Conservation (phyloP, 2,329 filamentous ascomycete species). For the Hypoxylon sp. region DNA sequence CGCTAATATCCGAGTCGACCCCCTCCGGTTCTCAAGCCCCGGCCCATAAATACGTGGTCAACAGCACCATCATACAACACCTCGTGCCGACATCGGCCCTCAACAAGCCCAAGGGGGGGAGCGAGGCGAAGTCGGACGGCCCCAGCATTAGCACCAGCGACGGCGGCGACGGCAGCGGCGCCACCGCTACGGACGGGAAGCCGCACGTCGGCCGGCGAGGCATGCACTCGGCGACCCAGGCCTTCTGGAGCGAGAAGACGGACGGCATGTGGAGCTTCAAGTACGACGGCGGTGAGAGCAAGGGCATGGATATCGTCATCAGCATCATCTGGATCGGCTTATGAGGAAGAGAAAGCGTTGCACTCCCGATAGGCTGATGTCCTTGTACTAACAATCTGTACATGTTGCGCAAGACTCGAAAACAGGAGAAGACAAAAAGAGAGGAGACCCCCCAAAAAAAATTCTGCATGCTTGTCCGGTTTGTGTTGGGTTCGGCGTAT, state of each 20-base stretch:
- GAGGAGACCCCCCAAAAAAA: conserved; percentile 2
- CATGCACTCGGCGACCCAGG: conserved; percentile 86
- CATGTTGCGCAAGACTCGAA: conserved; percentile 15
- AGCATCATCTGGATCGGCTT: conserved; percentile 82
- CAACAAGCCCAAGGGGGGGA: conserved; percentile 64
- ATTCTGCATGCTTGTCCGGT: conserved; percentile 6
- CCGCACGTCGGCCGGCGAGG: conserved; percentile 84
- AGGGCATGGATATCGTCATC: conserved; percentile 74
- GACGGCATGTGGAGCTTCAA: conserved; percentile 92
- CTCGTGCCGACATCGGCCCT: conserved; percentile 72
- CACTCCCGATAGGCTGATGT: background rate
- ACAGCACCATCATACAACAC: conserved; percentile 98
- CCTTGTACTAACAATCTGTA: conserved; percentile 16
- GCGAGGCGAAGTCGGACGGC: conserved; percentile 56
- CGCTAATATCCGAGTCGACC: conserved; percentile 78
- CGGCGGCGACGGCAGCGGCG: conserved; percentile 60
- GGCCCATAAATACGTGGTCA: conserved; percentile 91
- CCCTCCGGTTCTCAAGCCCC: conserved; percentile 65
- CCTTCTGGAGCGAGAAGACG: conserved; percentile 90
- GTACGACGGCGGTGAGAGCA: conserved; percentile 72
- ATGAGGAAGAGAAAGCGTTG: conserved; percentile 45
- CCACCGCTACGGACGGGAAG: conserved; percentile 68
- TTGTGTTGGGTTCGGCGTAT: background rate
- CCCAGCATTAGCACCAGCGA: conserved; percentile 65
- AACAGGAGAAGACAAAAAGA: conserved; percentile 4